Evolutionary conservation across 352 stramenopile species (phyloP), one percentile per base, ranked within the genome.

Genomic region (Phytophthora meadii): DNA sequence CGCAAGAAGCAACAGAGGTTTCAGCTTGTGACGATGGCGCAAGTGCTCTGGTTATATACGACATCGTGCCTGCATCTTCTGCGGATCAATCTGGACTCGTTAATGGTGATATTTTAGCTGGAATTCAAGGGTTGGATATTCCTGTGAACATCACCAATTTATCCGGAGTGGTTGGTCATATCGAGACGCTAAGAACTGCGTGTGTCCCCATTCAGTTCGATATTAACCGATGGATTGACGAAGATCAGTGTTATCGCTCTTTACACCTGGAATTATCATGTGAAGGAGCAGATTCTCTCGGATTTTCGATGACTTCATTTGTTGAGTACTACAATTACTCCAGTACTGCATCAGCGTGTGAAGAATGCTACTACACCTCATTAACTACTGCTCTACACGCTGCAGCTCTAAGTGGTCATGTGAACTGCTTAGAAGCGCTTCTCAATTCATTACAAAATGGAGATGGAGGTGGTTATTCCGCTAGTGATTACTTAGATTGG

Each of bases 281-380:
- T 25, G 27, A 28, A 2, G 27, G 65, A 3, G 47, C 37, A 1
- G 62, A 65, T 19, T 61, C 62, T 1, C 58, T 89, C 9, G 81
- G 81, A 5, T 89, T 80, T 27, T 57, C 76, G 0, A 50, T 91
- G 28, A 87, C 79, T 1, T 88, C 78, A 0, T 91, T 81, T 45
- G 44, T 60, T 3, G 69, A 84, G 52, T 91, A 82, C 40, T 89
- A 89, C 61, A 60, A 68, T n/a, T 67, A 60, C 28, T 70, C 58
- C 5, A 36, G 65, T 57, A 17, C 58, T 44, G 14, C 8, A 28
- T 60, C 69, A 4, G 63, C 66, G 1, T 93, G 82, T 27, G 68
- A 76, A 22, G 77, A 87, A 17, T 93, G 84, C 49, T 90, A 79
- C 40, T 81, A 84, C 49, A 82, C 84, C 3, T 66, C 70, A 0